Evolutionary conservation across 305 asterid genomes (phyloP).

Genomic region (Lippia alba): DNA sequence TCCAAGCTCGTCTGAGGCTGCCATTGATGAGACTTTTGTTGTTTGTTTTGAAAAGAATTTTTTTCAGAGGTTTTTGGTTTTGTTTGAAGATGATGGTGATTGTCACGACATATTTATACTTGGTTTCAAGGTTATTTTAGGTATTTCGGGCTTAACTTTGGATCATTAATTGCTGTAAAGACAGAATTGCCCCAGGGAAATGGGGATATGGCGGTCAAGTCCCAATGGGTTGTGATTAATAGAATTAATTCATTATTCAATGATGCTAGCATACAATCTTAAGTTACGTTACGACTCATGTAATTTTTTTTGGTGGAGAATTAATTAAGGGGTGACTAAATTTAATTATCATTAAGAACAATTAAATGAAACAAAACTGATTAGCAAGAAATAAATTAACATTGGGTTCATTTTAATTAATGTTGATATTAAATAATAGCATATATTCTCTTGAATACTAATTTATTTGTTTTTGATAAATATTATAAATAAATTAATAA

Average conservation of each 20-base stretch:
- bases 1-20: constrained; percentile 59
- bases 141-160: neutral
- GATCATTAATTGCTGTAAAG: constrained; percentile 19
- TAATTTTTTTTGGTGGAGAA: no score
- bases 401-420: no score
- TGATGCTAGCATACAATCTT: no score
- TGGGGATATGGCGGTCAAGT: constrained; percentile 28
- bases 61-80: neutral
- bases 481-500: no score
- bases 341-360: no score
- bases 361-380: no score
- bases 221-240: constrained; percentile 6
- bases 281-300: no score
- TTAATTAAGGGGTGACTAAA: no score
- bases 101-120: constrained; percentile 31
- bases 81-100: constrained; percentile 17
- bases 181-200: constrained; percentile 37
- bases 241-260: neutral
- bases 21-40: constrained; percentile 45
- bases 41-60: neutral
- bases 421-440: no score
- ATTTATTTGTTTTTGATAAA: no score
- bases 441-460: no score
- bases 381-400: no score
- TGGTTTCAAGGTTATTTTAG: constrained; percentile 37